These are phyloP conservation scores for Ogataea methanolica DNA, from an alignment of 805 yeast species.

Conservation along the genomic window DNA sequence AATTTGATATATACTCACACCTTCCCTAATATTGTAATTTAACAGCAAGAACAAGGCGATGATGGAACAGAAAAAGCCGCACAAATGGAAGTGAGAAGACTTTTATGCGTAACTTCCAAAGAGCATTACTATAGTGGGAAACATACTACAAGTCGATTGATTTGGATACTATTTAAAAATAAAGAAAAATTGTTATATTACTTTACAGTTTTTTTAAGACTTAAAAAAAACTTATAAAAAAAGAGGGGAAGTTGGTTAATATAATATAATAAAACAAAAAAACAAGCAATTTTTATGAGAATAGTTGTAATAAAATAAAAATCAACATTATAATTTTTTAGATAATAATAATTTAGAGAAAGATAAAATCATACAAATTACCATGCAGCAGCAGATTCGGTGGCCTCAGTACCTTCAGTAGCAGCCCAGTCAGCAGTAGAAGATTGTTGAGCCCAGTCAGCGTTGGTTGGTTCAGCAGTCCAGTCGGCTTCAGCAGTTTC, in stretches of 20 bases:
- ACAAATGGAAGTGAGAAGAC: not conserved
- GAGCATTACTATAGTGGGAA: too few relatives aligned
- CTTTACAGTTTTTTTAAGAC: not conserved
- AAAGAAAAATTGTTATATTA: not conserved
- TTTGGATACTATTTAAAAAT: not conserved
- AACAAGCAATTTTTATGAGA: not conserved
- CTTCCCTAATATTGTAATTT: too few relatives aligned
- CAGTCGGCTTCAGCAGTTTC: slow-evolving; percentile 62
- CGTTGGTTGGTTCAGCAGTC: slow-evolving; percentile 54
- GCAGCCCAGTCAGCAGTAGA: slow-evolving; percentile 48
- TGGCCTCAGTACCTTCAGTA: slow-evolving; percentile 61
- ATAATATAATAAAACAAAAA: not conserved
- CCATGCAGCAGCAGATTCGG: slow-evolving; percentile 39
- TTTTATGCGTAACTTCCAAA: too few relatives aligned
- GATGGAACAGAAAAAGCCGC: not conserved
- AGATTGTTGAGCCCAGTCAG: slow-evolving; percentile 71
- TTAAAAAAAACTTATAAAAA: not conserved
- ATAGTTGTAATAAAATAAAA: not conserved
- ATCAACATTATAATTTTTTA: slow-evolving; percentile 1
- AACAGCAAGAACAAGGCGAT: too few relatives aligned
- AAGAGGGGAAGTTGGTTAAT: not conserved
- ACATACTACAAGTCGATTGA: too few relatives aligned
- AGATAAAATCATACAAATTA: slow-evolving; percentile 19
- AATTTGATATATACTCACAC: too few relatives aligned
- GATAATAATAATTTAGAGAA: slow-evolving; percentile 2